A percentile compares a stretch with the other conserved stretches of the same genome.
phyloP scores from a whole-genome alignment of 169 alveolate species.

The Plasmodium gallinaceum region DNA sequence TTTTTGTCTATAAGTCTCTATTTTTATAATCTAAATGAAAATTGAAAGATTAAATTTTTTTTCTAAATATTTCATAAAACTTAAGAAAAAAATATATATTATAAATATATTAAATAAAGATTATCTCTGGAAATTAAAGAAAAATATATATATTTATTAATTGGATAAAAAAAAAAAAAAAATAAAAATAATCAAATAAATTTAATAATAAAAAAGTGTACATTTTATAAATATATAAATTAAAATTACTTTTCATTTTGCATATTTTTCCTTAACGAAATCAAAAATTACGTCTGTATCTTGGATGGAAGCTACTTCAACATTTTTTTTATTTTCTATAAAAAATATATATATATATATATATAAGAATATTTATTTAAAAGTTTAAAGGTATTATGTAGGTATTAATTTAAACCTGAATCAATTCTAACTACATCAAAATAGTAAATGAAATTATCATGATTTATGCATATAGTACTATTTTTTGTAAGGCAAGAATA shows the following conservation, averaged over 20 bases:
- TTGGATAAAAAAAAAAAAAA: not conserved
- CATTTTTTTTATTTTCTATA: constrained; percentile 53
- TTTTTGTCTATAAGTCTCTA: too few species aligned
- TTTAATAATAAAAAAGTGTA: not conserved
- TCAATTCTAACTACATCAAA: constrained; percentile 62
- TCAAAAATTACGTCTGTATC: constrained; percentile 63
- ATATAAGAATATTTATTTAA: not conserved
- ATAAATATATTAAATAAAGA: not conserved
- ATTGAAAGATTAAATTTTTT: too few species aligned
- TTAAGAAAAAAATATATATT: not conserved
- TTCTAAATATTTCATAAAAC: too few species aligned
- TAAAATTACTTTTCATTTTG: not conserved
- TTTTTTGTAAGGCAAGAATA: constrained; percentile 49
- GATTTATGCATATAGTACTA: constrained; percentile 41
- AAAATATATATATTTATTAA: not conserved
- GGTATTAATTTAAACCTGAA: constrained; percentile 16
- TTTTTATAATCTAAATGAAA: too few species aligned
- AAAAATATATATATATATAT: not conserved
- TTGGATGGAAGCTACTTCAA: constrained; percentile 72
- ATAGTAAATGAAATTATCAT: constrained; percentile 20
- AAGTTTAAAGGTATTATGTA: not conserved
- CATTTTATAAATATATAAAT: not conserved
- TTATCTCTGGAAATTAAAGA: not conserved
- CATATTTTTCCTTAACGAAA: constrained; percentile 69
- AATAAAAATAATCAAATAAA: not conserved